A percentile compares a stretch with the other conserved stretches of the same genome.
Conservation (phyloP, 306 rosid genomes). For the Adenanthera pavonina region DNA sequence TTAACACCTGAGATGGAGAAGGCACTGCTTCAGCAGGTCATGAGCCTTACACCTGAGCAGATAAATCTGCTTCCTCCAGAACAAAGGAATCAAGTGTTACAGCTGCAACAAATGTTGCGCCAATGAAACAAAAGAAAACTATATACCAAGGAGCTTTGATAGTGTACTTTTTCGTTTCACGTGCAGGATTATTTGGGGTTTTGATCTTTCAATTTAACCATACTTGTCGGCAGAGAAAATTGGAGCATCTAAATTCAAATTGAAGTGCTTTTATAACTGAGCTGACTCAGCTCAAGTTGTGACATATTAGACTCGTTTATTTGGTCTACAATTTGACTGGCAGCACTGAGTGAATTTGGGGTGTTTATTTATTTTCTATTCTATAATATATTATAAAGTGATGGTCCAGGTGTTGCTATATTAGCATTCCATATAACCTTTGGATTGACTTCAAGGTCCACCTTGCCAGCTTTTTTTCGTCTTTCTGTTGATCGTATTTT, state of each 20-base stretch:
- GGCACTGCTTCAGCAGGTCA: constrained; percentile 94
- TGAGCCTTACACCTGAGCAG: constrained; percentile 85
- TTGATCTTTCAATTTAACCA: constrained; percentile 32
- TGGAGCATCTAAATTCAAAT: constrained; percentile 8
- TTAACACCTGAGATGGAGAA: constrained; percentile 93
- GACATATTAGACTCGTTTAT: constrained; percentile 30
- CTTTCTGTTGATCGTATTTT: too few species aligned
- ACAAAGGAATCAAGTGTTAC: constrained; percentile 93
- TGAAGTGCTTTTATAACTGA: constrained; percentile 28
- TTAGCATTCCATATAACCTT: too few species aligned
- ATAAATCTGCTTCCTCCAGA: constrained; percentile 85
- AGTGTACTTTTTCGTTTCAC: too few species aligned
- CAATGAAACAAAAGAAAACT: constrained; percentile 53
- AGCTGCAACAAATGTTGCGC: constrained; percentile 85
- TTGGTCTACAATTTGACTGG: constrained; percentile 6
- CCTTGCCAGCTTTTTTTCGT: too few species aligned
- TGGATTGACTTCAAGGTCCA: too few species aligned
- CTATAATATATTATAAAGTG: too few species aligned
- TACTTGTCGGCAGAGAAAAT: constrained; percentile 24
- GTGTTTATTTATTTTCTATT: background rate
- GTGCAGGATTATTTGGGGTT: background rate
- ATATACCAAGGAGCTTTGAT: background rate
- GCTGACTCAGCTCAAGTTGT: constrained; percentile 24
- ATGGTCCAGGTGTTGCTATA: too few species aligned
- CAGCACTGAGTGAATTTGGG: background rate